Conservation (phyloP, 176 grass and related monocot genomes). For the Areca catechu region DNA sequence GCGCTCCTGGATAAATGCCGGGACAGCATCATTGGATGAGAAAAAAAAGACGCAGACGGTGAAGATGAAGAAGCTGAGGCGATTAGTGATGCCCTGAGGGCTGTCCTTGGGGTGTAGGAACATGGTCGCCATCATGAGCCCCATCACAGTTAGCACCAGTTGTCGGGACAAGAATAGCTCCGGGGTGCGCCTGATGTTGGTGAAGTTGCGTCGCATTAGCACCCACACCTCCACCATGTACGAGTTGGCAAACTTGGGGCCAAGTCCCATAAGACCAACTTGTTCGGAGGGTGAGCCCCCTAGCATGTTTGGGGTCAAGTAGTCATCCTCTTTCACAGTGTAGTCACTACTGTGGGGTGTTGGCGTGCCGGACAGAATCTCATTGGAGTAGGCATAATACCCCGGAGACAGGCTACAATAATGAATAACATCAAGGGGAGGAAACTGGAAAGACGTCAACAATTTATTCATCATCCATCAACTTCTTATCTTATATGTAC, state of each 20-base stretch:
- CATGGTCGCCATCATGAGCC: slow-evolving; percentile 60
- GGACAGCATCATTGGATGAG: slow-evolving; percentile 61
- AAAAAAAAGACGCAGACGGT: slow-evolving; percentile 62
- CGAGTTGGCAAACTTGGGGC: slow-evolving; percentile 46
- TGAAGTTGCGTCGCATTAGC: slow-evolving; percentile 61
- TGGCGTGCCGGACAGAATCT: slow-evolving; percentile 51
- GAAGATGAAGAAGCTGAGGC: slow-evolving; percentile 62
- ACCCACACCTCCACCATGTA: slow-evolving; percentile 42
- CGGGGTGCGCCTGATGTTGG: slow-evolving; percentile 60
- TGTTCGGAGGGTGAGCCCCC: too few species aligned
- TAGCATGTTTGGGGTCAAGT: slow-evolving; percentile 26
- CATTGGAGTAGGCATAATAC: slow-evolving; percentile 16
- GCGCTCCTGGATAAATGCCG: slow-evolving; percentile 55
- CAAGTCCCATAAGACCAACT: neutral
- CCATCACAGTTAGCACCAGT: slow-evolving; percentile 51
- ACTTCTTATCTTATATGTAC: too few species aligned
- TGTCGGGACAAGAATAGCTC: slow-evolving; percentile 60
- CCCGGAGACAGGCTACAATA: slow-evolving; percentile 8
- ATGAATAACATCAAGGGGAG: too few species aligned
- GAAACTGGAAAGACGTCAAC: too few species aligned
- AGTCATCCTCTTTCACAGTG: slow-evolving; percentile 59
- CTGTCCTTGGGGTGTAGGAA: slow-evolving; percentile 49
- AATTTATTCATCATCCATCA: too few species aligned
- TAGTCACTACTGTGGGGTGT: slow-evolving; percentile 57
- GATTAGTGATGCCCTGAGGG: slow-evolving; percentile 40